These are phyloP conservation scores for Yamadazyma tumulicola DNA, from an alignment of 805 yeast species.

Conservation along the genomic window DNA sequence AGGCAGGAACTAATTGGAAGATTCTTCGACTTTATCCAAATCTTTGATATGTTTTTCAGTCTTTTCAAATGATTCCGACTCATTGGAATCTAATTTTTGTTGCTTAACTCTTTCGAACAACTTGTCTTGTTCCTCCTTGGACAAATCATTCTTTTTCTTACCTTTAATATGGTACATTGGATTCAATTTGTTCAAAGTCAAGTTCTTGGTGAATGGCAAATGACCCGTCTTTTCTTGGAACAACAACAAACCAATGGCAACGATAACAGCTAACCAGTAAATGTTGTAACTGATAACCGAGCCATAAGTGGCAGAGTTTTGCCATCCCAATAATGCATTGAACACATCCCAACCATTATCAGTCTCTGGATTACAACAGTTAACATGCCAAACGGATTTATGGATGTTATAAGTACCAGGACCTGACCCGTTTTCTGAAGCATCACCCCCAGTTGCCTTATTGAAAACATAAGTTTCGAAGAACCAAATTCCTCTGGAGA, in stretches of 20 bases:
- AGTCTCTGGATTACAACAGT: slow-evolving; percentile 92
- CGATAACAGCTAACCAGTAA: slow-evolving; percentile 64
- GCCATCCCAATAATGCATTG: slow-evolving; percentile 95
- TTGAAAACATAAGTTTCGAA: slow-evolving; percentile 70
- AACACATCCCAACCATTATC: slow-evolving; percentile 97
- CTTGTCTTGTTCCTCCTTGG: slow-evolving; percentile 29
- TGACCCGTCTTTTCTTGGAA: slow-evolving; percentile 84
- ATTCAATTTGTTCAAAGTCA: slow-evolving; percentile 46
- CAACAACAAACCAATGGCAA: slow-evolving; percentile 59
- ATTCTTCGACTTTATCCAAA: slow-evolving; percentile 7
- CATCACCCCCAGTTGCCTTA: slow-evolving; percentile 84
- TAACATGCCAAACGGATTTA: slow-evolving; percentile 88
- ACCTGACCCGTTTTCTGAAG: slow-evolving; percentile 88
- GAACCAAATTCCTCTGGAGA: slow-evolving; percentile 90
- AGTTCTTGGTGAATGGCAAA: slow-evolving; percentile 60
- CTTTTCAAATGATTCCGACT: slow-evolving; percentile 13
- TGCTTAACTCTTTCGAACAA: slow-evolving; percentile 31
- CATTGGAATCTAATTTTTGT: slow-evolving; percentile 16
- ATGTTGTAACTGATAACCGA: slow-evolving; percentile 84
- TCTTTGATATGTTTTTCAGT: slow-evolving; percentile 9
- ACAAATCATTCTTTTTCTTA: slow-evolving; percentile 50
- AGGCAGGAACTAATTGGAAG: slow-evolving; percentile 1
- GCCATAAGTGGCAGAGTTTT: slow-evolving; percentile 91
- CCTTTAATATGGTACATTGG: slow-evolving; percentile 72
- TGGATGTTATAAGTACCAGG: slow-evolving; percentile 89